Conservation (phyloP, 441 rosid genomes). For the Eruca vesicaria region DNA sequence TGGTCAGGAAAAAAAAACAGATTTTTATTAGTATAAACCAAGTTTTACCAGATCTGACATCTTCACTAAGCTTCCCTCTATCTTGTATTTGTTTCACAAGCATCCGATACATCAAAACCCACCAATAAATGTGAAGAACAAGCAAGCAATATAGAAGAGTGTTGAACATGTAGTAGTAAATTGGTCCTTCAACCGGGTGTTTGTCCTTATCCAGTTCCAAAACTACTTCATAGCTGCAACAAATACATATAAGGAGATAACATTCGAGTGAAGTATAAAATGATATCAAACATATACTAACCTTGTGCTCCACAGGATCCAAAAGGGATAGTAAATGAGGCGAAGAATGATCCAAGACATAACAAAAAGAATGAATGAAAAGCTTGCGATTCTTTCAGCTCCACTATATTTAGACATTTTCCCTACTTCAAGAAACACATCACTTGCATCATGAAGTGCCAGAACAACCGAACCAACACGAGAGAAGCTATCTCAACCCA, state of each 20-base stretch:
- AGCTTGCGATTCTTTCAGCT: conserved; percentile 77
- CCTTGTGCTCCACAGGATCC: conserved; percentile 99
- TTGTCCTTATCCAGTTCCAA: conserved; percentile 63
- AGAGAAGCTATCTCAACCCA: conserved; percentile 54
- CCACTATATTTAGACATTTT: conserved; percentile 95
- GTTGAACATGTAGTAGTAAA: conserved; percentile 83
- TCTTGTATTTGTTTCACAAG: conserved; percentile 92
- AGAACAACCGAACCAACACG: conserved; percentile 88
- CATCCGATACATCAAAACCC: conserved; percentile 94
- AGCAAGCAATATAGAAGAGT: conserved; percentile 81
- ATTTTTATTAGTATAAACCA: not conserved
- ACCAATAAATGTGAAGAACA: conserved; percentile 95
- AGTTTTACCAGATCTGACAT: conserved; percentile 91
- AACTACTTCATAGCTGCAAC: conserved; percentile 81
- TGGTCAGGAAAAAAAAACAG: not conserved
- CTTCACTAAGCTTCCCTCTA: conserved; percentile 86
- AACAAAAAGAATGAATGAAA: conserved; percentile 74
- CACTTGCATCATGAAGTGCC: conserved; percentile 96
- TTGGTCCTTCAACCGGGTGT: conserved; percentile 70
- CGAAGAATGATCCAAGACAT: conserved; percentile 89
- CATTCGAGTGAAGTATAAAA: not conserved
- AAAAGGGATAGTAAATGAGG: conserved; percentile 87
- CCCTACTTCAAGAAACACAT: conserved; percentile 89
- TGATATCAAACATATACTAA: conserved; percentile 23
- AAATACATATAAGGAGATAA: not conserved